A percentile compares a stretch with the other conserved stretches of the same genome.
phyloP scores from a whole-genome alignment of 2,329 filamentous ascomycete species.

The Neophaeococcomyces aloes region DNA sequence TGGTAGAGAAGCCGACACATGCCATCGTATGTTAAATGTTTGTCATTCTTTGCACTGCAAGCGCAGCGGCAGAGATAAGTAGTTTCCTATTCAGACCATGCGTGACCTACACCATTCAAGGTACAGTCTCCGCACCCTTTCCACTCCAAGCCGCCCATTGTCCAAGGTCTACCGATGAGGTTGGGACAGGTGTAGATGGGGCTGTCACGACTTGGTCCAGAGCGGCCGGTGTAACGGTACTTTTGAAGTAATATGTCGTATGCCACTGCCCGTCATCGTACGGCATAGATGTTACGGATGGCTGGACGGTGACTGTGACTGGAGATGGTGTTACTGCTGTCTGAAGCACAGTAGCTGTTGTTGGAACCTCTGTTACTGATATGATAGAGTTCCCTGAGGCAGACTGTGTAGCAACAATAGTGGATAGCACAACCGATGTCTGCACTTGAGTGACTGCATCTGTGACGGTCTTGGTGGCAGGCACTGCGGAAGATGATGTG shows the following conservation, averaged over 20 bases:
- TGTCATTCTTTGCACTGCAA: too few species aligned
- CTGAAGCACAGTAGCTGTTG: not conserved
- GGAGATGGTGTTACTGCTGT: conserved; percentile 9
- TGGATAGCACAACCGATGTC: conserved; percentile 24
- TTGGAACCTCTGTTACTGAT: conserved; percentile 11
- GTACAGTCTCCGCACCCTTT: not conserved
- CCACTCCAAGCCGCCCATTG: conserved; percentile 4
- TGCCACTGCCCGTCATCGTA: conserved; percentile 26
- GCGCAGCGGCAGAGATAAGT: too few species aligned
- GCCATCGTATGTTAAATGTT: too few species aligned
- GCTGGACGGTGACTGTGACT: conserved; percentile 16
- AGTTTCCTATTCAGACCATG: too few species aligned
- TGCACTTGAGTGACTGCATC: conserved; percentile 20
- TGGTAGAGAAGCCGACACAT: too few species aligned
- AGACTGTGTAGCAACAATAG: conserved; percentile 16
- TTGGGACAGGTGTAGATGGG: not conserved
- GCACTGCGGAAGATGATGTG: conserved; percentile 14
- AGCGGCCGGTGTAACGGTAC: not conserved
- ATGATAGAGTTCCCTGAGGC: conserved; percentile 20
- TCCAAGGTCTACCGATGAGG: not conserved
- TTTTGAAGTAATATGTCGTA: conserved; percentile 22
- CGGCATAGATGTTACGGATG: conserved; percentile 13
- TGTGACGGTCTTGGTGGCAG: conserved; percentile 20
- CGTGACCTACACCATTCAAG: too few species aligned
- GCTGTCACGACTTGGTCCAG: conserved; percentile 6